These are phyloP conservation scores for Penicillium odoratum DNA, from an alignment of 495 filamentous ascomycete genomes.

Conservation along the genomic window DNA sequence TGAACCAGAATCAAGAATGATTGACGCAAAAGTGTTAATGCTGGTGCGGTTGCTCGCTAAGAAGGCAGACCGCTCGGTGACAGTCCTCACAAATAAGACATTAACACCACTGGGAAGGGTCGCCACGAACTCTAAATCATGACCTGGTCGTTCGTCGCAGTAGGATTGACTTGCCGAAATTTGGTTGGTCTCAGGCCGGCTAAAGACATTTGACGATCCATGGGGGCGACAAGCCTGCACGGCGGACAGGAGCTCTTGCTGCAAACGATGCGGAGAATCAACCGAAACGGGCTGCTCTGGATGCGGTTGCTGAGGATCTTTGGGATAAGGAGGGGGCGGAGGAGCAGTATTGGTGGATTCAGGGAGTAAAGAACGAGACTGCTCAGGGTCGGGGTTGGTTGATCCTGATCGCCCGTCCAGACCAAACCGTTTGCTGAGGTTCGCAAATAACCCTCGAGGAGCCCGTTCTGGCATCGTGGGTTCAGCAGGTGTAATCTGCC, in stretches of 20 bases:
- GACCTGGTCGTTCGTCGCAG: constrained; percentile 79
- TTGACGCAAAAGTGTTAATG: constrained; percentile 67
- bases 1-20: constrained; percentile 67
- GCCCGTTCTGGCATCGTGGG: constrained; percentile 34
- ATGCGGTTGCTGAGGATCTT: constrained; percentile 39
- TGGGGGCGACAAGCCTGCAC: constrained; percentile 80
- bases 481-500: constrained; percentile 21
- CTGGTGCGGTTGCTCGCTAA: constrained; percentile 58
- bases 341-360: constrained; percentile 40
- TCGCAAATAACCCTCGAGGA: constrained; percentile 61
- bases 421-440: constrained; percentile 62
- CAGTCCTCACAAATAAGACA: constrained; percentile 63
- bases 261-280: constrained; percentile 51
- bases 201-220: constrained; percentile 68
- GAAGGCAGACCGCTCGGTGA: constrained; percentile 56
- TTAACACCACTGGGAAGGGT: constrained; percentile 69
- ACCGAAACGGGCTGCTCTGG: constrained; percentile 41
- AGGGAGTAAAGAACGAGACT: constrained; percentile 26
- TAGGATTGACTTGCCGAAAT: constrained; percentile 86
- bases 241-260: constrained; percentile 69
- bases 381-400: constrained; percentile 20
- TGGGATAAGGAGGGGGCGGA: constrained; percentile 43
- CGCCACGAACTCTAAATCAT: constrained; percentile 75
- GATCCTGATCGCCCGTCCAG: constrained; percentile 49
- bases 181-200: constrained; percentile 65